Evolutionary conservation across 805 yeast genomes (phyloP), one percentile per base, ranked within the genome.

Genomic region (Yamadazyma sp.): DNA sequence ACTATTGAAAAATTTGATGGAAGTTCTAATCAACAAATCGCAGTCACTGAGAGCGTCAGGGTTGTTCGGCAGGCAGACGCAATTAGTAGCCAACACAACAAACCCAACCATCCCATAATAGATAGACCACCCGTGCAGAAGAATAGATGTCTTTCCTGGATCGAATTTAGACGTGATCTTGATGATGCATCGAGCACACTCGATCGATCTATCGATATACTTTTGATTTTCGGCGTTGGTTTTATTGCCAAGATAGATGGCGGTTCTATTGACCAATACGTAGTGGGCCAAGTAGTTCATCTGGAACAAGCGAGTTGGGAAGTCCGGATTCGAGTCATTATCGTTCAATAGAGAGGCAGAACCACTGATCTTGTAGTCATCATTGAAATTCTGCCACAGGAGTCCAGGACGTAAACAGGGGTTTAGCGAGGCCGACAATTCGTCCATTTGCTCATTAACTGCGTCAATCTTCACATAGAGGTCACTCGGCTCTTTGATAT

Each of bases 161-260:
- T 45, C 48, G 10, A 49, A 17, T 7, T 42, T 37, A 3, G 42
- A 41, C 2, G 52, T 42, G 9, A 52, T 32, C 22, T 52, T 48
- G 21, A 62, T 38, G 3, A 60, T 42, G 4, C 53, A 46, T 21
- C 67, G 45, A 13, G 67, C 55, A 39, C 59, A 50, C n/a, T 58
- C 59, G 18, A 57, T 45, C 2, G 64, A 50, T 11, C 52, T 39
- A 14, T 46, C 44, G 1, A 59, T 47, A 41, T 45, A 54, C 9
- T 34, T 26, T 4, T 45, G 19, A 25, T 37, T 45, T 24, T 46
- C 44, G n/a, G 41, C 38, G 29, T 47, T 51, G 10, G 37, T 42
- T 2, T 47, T 46, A 5, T 41, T 31, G 3, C 37, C 39, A 11
- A 39, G 28, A 45, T 18, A 48, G 37, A 56, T 50, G 10, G 66